Base-by-base conservation (phyloP, 495 filamentous ascomycete genomes). In the Lentithecium fluviatile region DNA sequence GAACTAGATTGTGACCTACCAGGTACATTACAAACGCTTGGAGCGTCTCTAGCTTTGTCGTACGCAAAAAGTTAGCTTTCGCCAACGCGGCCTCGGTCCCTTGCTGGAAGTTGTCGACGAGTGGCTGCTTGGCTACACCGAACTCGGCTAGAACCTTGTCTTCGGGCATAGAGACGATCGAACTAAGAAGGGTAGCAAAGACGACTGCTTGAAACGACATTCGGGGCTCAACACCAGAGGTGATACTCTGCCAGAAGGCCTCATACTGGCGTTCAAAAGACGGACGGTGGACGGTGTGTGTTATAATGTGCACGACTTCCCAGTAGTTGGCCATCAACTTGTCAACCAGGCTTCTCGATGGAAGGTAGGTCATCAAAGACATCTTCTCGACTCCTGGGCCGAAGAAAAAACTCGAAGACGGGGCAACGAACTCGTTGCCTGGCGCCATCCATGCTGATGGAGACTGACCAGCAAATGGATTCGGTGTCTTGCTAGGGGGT, bases 1-100 rank as follows among this genome's bases (percentile, higher is more conserved):
- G 29, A 52, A n/a, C 5, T 12, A 32, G 38, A 15, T 17, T 61
- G 19, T n/a, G 52, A 75, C 77, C 73, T 64, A 86, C 83, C 74
- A 90, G 73, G 56, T 88, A 90, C 77, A 88, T 85, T 21, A 89
- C 83, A 66, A 89, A 86, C 5, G 83, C 85, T 68, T 91, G 88
- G 46, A 91, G 70, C 0, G 85, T 88, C 73, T 88, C 85, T 10
- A 87, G 71, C 58, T 82, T 85, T 3, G 85, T 87, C 13, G 86
- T 89, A 12, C 85, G 76, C 50, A 90, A 68, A 56, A 90, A 88
- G 67, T 84, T 82, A 4, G 87, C 86, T 60, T 83, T 82, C 54
- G 77, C 76, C 21, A 91, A 75, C 23, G 85, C 81, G 2, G 76
- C 77, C 74, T 90, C 88, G 5, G 83, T 81, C 0, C 80, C 85